phyloP scores from a whole-genome alignment of 495 filamentous ascomycete genomes.

The Penicillium psychrofluorescens region DNA sequence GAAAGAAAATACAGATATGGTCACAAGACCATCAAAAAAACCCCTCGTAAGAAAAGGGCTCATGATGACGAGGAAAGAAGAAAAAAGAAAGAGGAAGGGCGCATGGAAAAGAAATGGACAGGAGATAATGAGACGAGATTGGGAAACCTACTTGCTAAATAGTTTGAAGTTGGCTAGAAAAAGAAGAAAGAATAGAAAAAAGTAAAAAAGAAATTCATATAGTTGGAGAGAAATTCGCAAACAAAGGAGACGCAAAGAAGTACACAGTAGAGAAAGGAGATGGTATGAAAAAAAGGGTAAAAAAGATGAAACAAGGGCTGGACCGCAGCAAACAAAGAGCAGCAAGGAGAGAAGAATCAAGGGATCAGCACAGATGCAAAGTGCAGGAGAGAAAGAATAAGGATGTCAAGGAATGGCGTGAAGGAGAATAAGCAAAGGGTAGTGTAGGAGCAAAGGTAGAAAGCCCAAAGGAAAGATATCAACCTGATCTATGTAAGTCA shows the following conservation, averaged over 20 bases:
- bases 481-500: conserved; percentile 39
- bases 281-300: conserved; percentile 25
- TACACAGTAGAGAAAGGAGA: conserved; percentile 26
- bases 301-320: conserved; percentile 2
- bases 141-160: conserved; percentile 23
- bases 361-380: conserved; percentile 10
- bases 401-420: not conserved
- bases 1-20: not conserved
- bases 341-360: conserved; percentile 12
- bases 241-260: conserved; percentile 30
- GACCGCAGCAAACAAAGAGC: conserved; percentile 18
- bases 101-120: not conserved
- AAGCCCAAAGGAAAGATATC: conserved; percentile 27
- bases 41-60: not conserved
- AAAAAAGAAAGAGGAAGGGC: not conserved
- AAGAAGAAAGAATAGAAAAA: conserved; percentile 5
- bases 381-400: conserved; percentile 4
- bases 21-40: not conserved
- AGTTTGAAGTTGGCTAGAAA: conserved; percentile 30
- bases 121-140: conserved; percentile 10
- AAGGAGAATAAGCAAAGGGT: conserved; percentile 5
- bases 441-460: conserved; percentile 6
- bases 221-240: conserved; percentile 18
- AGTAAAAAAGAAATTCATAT: conserved; percentile 19
- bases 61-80: not conserved